Conservation (phyloP, 164 flowering plant genomes). For the Annona squamosa region DNA sequence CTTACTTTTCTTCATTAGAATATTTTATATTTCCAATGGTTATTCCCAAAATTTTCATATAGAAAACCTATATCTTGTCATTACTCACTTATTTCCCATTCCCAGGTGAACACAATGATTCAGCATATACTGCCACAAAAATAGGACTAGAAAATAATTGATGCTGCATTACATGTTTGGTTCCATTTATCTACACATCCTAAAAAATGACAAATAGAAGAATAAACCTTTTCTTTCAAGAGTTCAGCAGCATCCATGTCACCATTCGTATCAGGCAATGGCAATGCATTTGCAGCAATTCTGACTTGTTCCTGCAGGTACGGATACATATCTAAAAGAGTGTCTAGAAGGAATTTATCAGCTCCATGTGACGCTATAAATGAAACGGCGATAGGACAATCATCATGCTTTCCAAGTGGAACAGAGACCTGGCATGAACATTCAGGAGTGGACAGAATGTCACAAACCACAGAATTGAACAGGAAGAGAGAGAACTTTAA, state of each 20-base stretch:
- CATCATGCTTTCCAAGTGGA: slow-evolving; percentile 81
- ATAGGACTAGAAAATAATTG: neutral
- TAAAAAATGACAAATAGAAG: neutral
- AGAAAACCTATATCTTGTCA: no score
- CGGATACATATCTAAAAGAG: slow-evolving; percentile 67
- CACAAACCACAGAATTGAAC: neutral
- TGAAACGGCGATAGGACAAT: slow-evolving; percentile 63
- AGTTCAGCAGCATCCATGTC: slow-evolving; percentile 77
- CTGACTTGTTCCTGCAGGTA: slow-evolving; percentile 69
- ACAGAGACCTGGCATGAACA: slow-evolving; percentile 48
- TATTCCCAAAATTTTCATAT: no score
- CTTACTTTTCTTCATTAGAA: no score
- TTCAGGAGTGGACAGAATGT: neutral
- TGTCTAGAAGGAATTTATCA: slow-evolving; percentile 89
- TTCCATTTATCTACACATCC: neutral
- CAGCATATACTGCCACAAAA: neutral
- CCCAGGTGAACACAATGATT: neutral
- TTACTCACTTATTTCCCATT: no score
- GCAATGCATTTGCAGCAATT: slow-evolving; percentile 43
- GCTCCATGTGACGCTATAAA: slow-evolving; percentile 76
- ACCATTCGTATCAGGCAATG: slow-evolving; percentile 54
- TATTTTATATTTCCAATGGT: no score
- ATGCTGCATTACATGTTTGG: neutral
- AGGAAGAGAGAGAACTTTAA: neutral
- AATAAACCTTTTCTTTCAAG: slow-evolving; percentile 80